Conservation (phyloP, 768 basidiomycete genomes). For the Boletellus ananiceps region DNA sequence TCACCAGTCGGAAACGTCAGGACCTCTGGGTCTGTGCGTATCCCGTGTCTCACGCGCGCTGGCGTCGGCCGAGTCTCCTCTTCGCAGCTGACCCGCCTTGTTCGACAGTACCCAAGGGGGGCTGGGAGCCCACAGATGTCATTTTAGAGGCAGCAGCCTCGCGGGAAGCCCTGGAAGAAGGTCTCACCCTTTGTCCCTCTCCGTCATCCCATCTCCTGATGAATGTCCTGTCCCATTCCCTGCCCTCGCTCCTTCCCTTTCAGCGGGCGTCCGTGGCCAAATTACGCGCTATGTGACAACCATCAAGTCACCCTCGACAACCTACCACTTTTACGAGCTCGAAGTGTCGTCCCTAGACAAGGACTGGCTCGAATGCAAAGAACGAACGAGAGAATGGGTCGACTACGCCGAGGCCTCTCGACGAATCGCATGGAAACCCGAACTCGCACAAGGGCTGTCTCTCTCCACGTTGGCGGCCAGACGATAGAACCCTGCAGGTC, state of each 20-base stretch:
- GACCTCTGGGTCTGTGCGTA: slow-evolving; percentile 87
- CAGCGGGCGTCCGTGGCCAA: slow-evolving; percentile 84
- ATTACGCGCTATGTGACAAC: slow-evolving; percentile 84
- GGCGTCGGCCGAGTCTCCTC: neutral
- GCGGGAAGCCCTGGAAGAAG: slow-evolving; percentile 93
- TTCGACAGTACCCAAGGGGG: slow-evolving; percentile 81
- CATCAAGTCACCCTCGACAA: slow-evolving; percentile 71
- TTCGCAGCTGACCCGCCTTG: slow-evolving; percentile 5
- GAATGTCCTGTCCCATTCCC: slow-evolving; percentile 41
- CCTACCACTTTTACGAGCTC: slow-evolving; percentile 88
- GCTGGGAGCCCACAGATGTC: slow-evolving; percentile 81
- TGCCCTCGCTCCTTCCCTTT: slow-evolving; percentile 27
- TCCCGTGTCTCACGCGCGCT: slow-evolving; percentile 4
- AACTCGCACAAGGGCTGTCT: slow-evolving; percentile 71
- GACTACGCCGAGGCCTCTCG: slow-evolving; percentile 77
- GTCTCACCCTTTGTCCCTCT: slow-evolving; percentile 81
- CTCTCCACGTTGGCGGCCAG: slow-evolving; percentile 64
- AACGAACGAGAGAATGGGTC: slow-evolving; percentile 83
- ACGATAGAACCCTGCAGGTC: slow-evolving; percentile 35
- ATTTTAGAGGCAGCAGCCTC: slow-evolving; percentile 83
- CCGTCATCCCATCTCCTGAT: slow-evolving; percentile 71
- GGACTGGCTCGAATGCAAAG: slow-evolving; percentile 77
- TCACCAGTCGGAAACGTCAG: slow-evolving; percentile 80
- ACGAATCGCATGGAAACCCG: slow-evolving; percentile 79
- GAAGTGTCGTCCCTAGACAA: slow-evolving; percentile 73